These are phyloP conservation scores for Sordaria brevicollis DNA, from an alignment of 495 filamentous ascomycete species.

Conservation along the genomic window DNA sequence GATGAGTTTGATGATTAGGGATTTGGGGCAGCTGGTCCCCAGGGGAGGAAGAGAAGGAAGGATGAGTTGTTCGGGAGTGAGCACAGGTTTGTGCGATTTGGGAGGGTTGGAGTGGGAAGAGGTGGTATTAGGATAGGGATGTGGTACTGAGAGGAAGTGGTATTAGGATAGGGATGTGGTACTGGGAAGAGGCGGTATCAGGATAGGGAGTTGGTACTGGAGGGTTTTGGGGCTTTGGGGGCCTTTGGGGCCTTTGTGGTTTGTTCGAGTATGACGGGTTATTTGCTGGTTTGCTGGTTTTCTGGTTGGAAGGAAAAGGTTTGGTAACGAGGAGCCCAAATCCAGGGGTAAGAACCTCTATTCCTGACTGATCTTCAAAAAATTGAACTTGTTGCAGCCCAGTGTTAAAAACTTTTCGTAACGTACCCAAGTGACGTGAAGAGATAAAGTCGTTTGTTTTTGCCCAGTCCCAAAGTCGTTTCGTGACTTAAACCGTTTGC, in stretches of 20 bases:
- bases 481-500: no score
- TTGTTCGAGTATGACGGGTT: no score
- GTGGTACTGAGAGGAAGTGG: neutral
- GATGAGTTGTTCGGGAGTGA: neutral
- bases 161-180: no score
- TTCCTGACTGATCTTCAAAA: neutral
- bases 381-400: neutral
- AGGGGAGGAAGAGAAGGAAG: neutral
- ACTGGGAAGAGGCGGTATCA: neutral
- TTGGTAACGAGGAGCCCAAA: neutral
- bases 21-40: no score
- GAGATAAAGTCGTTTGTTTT: no score
- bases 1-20: neutral
- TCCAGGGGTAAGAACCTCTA: neutral
- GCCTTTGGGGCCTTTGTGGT: no score
- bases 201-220: neutral
- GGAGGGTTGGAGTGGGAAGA: neutral
- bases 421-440: no score
- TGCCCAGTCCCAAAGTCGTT: no score
- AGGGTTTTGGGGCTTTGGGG: no score
- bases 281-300: neutral
- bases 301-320: neutral
- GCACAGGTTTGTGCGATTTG: neutral
- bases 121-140: neutral
- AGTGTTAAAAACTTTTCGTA: neutral